Percentiles rank a stretch among this genome's conserved stretches.
phyloP scores from a whole-genome alignment of 495 filamentous ascomycete genomes.

The Tuber indicum region DNA sequence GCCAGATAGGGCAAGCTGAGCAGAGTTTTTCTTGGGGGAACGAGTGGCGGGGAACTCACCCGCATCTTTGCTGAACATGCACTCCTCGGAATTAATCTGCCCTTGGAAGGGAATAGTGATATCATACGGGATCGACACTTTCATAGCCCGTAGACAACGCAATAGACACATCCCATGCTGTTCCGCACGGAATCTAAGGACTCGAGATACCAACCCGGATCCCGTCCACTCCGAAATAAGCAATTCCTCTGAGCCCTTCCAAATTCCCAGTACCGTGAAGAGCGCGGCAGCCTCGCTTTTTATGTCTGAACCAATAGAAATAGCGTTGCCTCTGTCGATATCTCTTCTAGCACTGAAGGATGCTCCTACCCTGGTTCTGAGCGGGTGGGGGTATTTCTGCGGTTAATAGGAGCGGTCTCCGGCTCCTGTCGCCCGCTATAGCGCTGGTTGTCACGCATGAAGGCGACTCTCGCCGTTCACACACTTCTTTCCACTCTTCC shows the following conservation, averaged over 20 bases:
- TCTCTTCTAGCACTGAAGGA: neutral
- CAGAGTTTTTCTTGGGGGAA: neutral
- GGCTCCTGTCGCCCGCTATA: neutral
- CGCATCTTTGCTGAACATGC: neutral
- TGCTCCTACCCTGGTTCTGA: neutral
- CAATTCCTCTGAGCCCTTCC: neutral
- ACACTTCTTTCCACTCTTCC: neutral
- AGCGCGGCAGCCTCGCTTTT: neutral
- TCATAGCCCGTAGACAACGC: neutral
- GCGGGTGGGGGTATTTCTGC: neutral
- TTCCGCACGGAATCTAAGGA: neutral
- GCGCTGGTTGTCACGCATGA: neutral
- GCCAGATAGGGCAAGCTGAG: neutral
- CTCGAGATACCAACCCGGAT: neutral
- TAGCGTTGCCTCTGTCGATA: neutral
- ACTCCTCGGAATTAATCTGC: neutral
- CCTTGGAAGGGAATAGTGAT: neutral
- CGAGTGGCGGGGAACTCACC: neutral
- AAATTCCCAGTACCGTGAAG: neutral
- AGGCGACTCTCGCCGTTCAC: neutral
- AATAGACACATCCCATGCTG: neutral
- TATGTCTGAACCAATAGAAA: neutral
- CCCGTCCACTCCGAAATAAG: neutral
- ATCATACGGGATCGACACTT: neutral
- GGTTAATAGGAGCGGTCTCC: neutral